These are phyloP conservation scores for Trichoderma semiorbis DNA, from an alignment of 2,329 filamentous ascomycete species.

Conservation along the genomic window DNA sequence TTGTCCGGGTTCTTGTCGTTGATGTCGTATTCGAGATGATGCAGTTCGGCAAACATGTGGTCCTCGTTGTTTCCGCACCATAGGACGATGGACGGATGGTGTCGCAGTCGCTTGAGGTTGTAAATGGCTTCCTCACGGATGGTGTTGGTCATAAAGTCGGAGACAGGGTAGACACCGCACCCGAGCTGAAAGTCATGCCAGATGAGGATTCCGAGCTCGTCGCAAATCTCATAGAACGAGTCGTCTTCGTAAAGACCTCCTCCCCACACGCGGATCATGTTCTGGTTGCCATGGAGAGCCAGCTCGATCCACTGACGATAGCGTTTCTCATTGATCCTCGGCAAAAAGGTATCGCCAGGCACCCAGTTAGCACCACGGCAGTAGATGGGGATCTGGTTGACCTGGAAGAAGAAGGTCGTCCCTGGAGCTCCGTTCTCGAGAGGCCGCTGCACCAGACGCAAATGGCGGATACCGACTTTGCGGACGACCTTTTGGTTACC, in stretches of 20 bases:
- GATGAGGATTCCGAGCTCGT: conserved; percentile 63
- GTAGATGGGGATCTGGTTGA: conserved; percentile 70
- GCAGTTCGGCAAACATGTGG: conserved; percentile 17
- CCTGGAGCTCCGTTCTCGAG: conserved; percentile 53
- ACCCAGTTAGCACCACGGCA: conserved; percentile 78
- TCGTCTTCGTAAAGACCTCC: conserved; percentile 68
- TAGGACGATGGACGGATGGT: conserved; percentile 66
- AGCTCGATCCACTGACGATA: conserved; percentile 69
- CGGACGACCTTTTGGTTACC: conserved; percentile 39
- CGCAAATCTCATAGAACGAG: conserved; percentile 63
- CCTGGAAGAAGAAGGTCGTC: conserved; percentile 64
- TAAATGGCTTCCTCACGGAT: conserved; percentile 57
- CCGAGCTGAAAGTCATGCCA: conserved; percentile 73
- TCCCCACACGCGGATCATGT: conserved; percentile 73
- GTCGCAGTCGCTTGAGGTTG: conserved; percentile 55
- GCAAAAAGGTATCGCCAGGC: conserved; percentile 70
- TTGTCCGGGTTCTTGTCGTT: conserved; percentile 70
- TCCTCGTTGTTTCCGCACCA: conserved; percentile 78
- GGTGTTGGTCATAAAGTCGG: conserved; percentile 53
- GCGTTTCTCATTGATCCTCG: conserved; percentile 57
- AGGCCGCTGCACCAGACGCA: conserved; percentile 52
- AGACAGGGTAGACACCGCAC: conserved; percentile 56
- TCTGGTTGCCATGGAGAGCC: conserved; percentile 68
- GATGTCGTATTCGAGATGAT: conserved; percentile 58
- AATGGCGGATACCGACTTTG: conserved; percentile 61